Base-by-base conservation (phyloP, 805 yeast species). In the Candida dendrica region DNA sequence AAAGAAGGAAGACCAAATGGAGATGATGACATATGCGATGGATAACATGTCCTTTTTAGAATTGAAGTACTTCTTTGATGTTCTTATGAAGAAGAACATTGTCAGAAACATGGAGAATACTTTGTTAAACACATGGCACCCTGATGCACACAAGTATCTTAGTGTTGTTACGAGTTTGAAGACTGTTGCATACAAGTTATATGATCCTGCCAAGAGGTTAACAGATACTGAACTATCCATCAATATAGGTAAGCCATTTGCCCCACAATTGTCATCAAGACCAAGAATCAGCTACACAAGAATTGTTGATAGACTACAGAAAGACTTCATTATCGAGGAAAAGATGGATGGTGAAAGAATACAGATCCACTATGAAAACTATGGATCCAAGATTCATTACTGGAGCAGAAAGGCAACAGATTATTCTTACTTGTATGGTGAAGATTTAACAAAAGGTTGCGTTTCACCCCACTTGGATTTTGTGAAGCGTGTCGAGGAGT, bases 301-400 rank as follows among this genome's bases (percentile, higher is more conserved):
- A 3, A 60, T 84, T 17, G 74, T 79, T n/a, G 52, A 60, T 7
- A 64, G 60, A 19, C 65, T 84, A 55, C 18, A 59, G 37, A 20
- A 60, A 47, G 65, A 69, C 20, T 87, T 88, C 52, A 72, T 71
- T 40, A 77, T 91, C 9, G 98, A 91, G 55, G 97, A 91, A 58
- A 91, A 91, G 57, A 73, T 89, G 64, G 97, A 91, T 60, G 98
- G 98, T 3, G 97, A 91, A 59, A 65, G 98, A 49, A 78, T 87
- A 51, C 81, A 86, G 41, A 49, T 89, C 37, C 98, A 91, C 58
- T 76, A 79, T 64, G 44, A 45, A 29, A 63, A 75, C 8, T 56
- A 56, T 44, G 81, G 74, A 10, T 51, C 53, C 32, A 45, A 44
- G 29, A 52, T 59, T n/a, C 55, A 50, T 36, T 55, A 50, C 24